Conservation (phyloP, 176 grass and related monocot genomes). For the Elaeis guineensis region DNA sequence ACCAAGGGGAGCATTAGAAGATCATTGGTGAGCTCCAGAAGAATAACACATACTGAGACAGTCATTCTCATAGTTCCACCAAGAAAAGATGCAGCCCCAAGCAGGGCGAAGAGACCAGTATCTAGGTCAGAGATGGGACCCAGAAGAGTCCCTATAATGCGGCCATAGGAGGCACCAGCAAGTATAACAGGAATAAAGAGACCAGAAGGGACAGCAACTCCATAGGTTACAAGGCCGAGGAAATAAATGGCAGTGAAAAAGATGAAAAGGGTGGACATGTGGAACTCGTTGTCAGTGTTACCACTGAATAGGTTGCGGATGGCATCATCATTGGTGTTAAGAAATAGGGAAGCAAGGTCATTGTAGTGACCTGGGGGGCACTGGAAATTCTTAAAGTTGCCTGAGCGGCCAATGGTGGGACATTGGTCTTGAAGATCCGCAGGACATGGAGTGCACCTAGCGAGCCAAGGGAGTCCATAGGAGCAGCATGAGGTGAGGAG, state of each 20-base stretch:
- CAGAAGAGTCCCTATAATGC: slow-evolving; percentile 71
- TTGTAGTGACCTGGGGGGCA: slow-evolving; percentile 84
- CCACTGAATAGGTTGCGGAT: slow-evolving; percentile 85
- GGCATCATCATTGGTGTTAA: slow-evolving; percentile 91
- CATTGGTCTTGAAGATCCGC: slow-evolving; percentile 39
- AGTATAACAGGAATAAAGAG: slow-evolving; percentile 94
- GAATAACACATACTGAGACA: slow-evolving; percentile 80
- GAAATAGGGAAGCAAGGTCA: slow-evolving; percentile 86
- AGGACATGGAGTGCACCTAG: slow-evolving; percentile 57
- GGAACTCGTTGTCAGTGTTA: slow-evolving; percentile 67
- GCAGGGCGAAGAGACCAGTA: slow-evolving; percentile 71
- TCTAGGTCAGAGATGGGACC: slow-evolving; percentile 59
- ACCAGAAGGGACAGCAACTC: slow-evolving; percentile 82
- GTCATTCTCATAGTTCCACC: slow-evolving; percentile 98
- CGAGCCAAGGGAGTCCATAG: slow-evolving; percentile 83
- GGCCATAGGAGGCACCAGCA: slow-evolving; percentile 66
- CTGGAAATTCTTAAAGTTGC: slow-evolving; percentile 87
- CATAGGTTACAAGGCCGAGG: slow-evolving; percentile 79
- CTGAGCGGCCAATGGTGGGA: slow-evolving; percentile 72
- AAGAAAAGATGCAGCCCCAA: slow-evolving; percentile 78
- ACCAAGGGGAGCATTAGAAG: slow-evolving; percentile 79
- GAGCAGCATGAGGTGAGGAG: slow-evolving; percentile 76
- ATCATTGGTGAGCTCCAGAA: slow-evolving; percentile 91
- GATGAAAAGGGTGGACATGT: slow-evolving; percentile 55
- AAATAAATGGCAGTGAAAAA: slow-evolving; percentile 71